Evolutionary conservation across 2,329 filamentous ascomycete genomes (phyloP).

Genomic region (Byssochlamys sp.): DNA sequence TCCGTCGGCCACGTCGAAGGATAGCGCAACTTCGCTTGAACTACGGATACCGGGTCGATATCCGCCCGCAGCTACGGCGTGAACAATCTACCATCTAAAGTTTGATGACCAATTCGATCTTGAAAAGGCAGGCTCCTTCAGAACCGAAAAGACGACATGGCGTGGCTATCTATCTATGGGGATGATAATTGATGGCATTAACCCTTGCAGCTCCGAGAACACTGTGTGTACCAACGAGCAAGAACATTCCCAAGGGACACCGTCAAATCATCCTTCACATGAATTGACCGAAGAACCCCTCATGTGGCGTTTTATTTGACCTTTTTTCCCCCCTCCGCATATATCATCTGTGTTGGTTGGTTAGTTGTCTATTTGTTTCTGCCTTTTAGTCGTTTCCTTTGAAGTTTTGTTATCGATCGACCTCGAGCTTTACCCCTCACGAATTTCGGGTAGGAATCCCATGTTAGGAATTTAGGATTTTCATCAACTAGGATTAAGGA

Average conservation of each 20-base stretch:
- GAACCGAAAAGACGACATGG: neutral
- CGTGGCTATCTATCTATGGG: neutral
- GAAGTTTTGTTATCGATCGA: no score
- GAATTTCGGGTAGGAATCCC: no score
- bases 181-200: neutral
- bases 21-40: conserved; percentile 23
- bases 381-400: neutral
- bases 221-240: neutral
- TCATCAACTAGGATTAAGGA: no score
- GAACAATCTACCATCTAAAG: neutral
- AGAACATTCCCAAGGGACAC: neutral
- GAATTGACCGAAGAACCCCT: neutral
- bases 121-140: neutral
- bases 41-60: conserved; percentile 28
- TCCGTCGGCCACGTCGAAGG: conserved; percentile 13
- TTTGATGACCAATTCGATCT: neutral
- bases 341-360: neutral
- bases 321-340: neutral
- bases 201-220: neutral
- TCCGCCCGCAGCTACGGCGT: conserved; percentile 13
- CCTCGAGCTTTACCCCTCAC: no score
- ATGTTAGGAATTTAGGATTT: no score
- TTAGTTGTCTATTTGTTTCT: neutral
- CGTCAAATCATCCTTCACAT: neutral
- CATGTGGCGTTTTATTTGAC: neutral